Conservation (phyloP, 305 asterid genomes). For the Fraxinus paxiana region DNA sequence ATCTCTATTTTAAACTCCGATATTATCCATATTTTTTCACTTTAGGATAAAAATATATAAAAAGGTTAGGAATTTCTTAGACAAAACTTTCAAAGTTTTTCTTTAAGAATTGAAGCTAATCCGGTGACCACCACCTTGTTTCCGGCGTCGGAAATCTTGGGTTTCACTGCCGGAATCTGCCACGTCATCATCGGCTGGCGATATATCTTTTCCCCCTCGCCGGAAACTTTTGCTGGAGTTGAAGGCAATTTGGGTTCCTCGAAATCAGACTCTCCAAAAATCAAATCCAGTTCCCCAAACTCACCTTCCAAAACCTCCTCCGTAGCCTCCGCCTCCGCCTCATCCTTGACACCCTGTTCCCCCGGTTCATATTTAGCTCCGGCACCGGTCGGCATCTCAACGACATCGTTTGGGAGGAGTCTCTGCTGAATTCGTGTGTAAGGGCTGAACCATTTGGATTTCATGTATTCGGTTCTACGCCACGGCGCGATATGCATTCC, state of each 20-base stretch:
- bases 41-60: slow-evolving; percentile 12
- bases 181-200: slow-evolving; percentile 40
- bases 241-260: slow-evolving; percentile 18
- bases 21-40: slow-evolving; percentile 17
- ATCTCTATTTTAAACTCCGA: slow-evolving; percentile 16
- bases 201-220: slow-evolving; percentile 19
- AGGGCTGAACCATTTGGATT: slow-evolving; percentile 80
- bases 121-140: slow-evolving; percentile 65
- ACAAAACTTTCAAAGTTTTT: slow-evolving; percentile 39
- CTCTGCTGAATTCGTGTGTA: slow-evolving; percentile 44
- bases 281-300: slow-evolving; percentile 52
- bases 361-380: slow-evolving; percentile 20
- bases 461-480: slow-evolving; percentile 79
- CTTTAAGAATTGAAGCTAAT: slow-evolving; percentile 76
- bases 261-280: slow-evolving; percentile 45
- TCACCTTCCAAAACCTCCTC: slow-evolving; percentile 32
- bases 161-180: slow-evolving; percentile 78
- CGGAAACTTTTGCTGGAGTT: slow-evolving; percentile 21
- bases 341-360: slow-evolving; percentile 4
- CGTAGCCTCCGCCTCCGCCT: background rate
- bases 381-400: slow-evolving; percentile 8
- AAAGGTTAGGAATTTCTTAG: slow-evolving; percentile 17
- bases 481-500: slow-evolving; percentile 96
- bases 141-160: slow-evolving; percentile 56
- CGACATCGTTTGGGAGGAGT: slow-evolving; percentile 20